Evolutionary conservation across 2,329 filamentous ascomycete genomes (phyloP).

Genomic region (Fusarium aywerte): DNA sequence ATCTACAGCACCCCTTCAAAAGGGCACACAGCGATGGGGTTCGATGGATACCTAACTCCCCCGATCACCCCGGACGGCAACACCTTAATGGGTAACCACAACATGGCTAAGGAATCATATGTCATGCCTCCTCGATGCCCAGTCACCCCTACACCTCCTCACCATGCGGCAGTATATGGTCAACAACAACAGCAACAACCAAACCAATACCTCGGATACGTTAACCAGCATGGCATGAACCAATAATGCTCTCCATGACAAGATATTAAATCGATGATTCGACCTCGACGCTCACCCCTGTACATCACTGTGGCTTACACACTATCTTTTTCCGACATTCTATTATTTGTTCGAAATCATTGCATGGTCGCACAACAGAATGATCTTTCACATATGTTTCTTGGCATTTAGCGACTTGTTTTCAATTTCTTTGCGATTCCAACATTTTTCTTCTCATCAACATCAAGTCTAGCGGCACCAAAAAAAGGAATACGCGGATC

Average conservation of each 20-base stretch:
- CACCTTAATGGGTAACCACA: conserved; percentile 60
- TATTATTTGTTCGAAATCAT: conserved; percentile 49
- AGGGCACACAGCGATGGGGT: conserved; percentile 71
- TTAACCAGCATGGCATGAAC: conserved; percentile 56
- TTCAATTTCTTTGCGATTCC: conserved; percentile 49
- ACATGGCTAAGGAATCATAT: conserved; percentile 60
- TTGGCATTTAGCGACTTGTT: conserved; percentile 60
- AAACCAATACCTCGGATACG: conserved; percentile 51
- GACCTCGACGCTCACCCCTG: conserved; percentile 16
- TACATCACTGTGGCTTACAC: conserved; percentile 21
- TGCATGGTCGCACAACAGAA: conserved; percentile 47
- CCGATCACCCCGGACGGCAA: conserved; percentile 84
- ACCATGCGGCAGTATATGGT: conserved; percentile 51
- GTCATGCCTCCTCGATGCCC: conserved; percentile 66
- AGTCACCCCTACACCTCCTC: conserved; percentile 69
- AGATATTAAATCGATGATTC: conserved; percentile 22
- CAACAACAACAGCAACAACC: conserved; percentile 48
- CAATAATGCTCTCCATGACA: conserved; percentile 53
- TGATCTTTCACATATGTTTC: conserved; percentile 52
- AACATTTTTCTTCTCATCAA: conserved; percentile 45
- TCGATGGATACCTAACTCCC: conserved; percentile 83
- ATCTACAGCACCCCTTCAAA: conserved; percentile 85
- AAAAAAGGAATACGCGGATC: conserved; percentile 55
- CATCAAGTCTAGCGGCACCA: conserved; percentile 54
- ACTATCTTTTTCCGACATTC: conserved; percentile 40